These are phyloP conservation scores for Mentha longifolia DNA, from an alignment of 257 asterid genomes.

Conservation along the genomic window DNA sequence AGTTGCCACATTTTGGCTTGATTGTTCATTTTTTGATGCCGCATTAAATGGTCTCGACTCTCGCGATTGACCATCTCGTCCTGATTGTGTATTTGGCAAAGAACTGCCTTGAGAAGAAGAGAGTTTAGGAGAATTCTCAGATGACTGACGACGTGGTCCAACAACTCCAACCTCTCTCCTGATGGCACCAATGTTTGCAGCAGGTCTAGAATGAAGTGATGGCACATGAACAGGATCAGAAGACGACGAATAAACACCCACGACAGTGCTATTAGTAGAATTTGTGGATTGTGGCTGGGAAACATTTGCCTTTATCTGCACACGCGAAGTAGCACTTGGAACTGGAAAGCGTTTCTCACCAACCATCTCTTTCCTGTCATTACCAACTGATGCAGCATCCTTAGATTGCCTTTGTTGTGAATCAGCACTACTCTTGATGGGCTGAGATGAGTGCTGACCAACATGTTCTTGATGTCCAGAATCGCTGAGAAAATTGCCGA, in stretches of 20 bases:
- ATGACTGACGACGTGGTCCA: conserved; percentile 80
- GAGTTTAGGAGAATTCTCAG: conserved; percentile 52
- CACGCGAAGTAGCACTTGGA: conserved; percentile 45
- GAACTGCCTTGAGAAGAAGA: conserved; percentile 55
- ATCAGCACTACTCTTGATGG: conserved; percentile 47
- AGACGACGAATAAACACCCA: conserved; percentile 93
- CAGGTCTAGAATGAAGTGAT: conserved; percentile 79
- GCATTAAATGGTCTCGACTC: conserved; percentile 55
- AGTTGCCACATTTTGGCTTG: conserved; percentile 50
- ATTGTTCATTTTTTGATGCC: conserved; percentile 51
- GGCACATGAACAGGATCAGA: conserved; percentile 99
- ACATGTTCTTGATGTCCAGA: conserved; percentile 58
- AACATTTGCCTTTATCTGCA: conserved; percentile 56
- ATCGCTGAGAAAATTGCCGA: conserved; percentile 51
- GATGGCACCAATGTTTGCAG: conserved; percentile 88
- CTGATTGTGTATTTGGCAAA: conserved; percentile 46
- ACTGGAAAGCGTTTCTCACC: conserved; percentile 53
- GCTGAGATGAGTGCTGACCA: conserved; percentile 52
- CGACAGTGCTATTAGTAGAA: conserved; percentile 66
- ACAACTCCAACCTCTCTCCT: conserved; percentile 94
- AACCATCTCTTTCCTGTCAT: conserved; percentile 52
- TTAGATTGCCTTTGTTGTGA: conserved; percentile 54
- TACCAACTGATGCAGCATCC: conserved; percentile 51
- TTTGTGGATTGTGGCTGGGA: conserved; percentile 49
- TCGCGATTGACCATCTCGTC: conserved; percentile 56